Evolutionary conservation across 2,329 filamentous ascomycete genomes (phyloP).

Genomic region (Plenodomus lindquistii): DNA sequence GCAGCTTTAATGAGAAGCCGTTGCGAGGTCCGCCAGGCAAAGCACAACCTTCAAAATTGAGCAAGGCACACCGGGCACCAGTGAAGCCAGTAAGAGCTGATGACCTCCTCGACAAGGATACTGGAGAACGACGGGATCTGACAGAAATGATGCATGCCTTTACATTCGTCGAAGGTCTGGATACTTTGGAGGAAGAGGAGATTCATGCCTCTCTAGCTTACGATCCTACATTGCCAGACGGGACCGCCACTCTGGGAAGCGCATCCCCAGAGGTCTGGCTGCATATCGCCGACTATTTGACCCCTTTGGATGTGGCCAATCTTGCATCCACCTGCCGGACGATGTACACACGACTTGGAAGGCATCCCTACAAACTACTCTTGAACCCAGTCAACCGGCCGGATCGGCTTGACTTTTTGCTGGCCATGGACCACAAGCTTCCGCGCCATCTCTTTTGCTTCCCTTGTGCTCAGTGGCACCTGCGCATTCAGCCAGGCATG

Average conservation of each 20-base stretch:
- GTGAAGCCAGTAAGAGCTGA: conserved; percentile 15
- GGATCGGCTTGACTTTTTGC: conserved; percentile 56
- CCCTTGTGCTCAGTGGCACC: conserved; percentile 60
- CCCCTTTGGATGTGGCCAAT: conserved; percentile 33
- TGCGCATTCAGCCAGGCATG: conserved; percentile 55
- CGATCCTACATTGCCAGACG: conserved; percentile 27
- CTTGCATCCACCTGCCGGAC: conserved; percentile 34
- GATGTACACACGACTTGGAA: conserved; percentile 29
- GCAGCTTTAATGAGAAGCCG: conserved; percentile 1
- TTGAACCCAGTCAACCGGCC: conserved; percentile 48
- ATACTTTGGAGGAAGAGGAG: conserved; percentile 23
- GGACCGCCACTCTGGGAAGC: conserved; percentile 23
- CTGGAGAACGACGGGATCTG: conserved; percentile 35
- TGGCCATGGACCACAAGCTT: conserved; percentile 54
- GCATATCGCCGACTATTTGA: conserved; percentile 26
- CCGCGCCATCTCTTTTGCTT: conserved; percentile 64
- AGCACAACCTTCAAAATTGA: conserved; percentile 22
- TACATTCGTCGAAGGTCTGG: conserved; percentile 27
- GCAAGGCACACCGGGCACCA: conserved; percentile 25
- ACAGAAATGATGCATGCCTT: conserved; percentile 42
- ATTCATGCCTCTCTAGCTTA: conserved; percentile 20
- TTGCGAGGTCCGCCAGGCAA: conserved; percentile 6
- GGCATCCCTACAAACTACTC: conserved; percentile 26
- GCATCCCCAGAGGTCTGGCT: conserved; percentile 33
- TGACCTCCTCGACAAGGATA: conserved; percentile 36